Evolutionary conservation across 495 filamentous ascomycete genomes (phyloP).

Genomic region (Emericellopsis terricola): DNA sequence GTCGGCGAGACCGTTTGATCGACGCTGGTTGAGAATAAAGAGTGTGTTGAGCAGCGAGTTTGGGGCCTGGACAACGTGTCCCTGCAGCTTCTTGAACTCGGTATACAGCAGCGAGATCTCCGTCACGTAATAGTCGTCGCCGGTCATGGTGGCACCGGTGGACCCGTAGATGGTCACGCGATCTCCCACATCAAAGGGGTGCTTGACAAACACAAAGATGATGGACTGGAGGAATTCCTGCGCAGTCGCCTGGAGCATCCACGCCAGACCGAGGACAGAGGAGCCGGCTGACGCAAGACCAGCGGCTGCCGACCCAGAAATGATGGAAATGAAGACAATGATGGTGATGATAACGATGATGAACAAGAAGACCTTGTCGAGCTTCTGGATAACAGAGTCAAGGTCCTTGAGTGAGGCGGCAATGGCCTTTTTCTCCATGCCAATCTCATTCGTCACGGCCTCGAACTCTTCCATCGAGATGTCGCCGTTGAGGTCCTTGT

Average conservation of each 20-base stretch:
- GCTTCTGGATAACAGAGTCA: slow-evolving; percentile 84
- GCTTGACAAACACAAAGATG: slow-evolving; percentile 95
- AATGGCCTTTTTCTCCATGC: slow-evolving; percentile 87
- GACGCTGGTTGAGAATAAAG: slow-evolving; percentile 87
- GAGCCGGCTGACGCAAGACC: slow-evolving; percentile 81
- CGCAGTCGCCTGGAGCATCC: slow-evolving; percentile 81
- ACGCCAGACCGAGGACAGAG: slow-evolving; percentile 68
- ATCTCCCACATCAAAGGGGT: slow-evolving; percentile 94
- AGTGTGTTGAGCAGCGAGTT: slow-evolving; percentile 86
- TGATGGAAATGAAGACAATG: slow-evolving; percentile 73
- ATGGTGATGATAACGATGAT: slow-evolving; percentile 62
- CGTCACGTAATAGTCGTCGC: slow-evolving; percentile 92
- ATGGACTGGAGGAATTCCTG: slow-evolving; percentile 85
- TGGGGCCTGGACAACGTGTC: slow-evolving; percentile 86
- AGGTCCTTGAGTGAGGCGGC: slow-evolving; percentile 87
- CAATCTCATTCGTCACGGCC: slow-evolving; percentile 84
- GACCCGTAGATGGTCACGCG: slow-evolving; percentile 85
- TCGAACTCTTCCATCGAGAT: slow-evolving; percentile 94
- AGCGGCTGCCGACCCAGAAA: slow-evolving; percentile 69
- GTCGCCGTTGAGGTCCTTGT: slow-evolving; percentile 93
- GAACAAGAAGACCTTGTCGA: slow-evolving; percentile 77
- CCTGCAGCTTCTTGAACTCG: slow-evolving; percentile 97
- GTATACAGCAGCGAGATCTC: slow-evolving; percentile 91
- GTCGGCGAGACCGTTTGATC: slow-evolving; percentile 78
- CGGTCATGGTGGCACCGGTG: slow-evolving; percentile 52